Conservation (phyloP, 1,139 yeast genomes). For the Diutina pseudorugosa region DNA sequence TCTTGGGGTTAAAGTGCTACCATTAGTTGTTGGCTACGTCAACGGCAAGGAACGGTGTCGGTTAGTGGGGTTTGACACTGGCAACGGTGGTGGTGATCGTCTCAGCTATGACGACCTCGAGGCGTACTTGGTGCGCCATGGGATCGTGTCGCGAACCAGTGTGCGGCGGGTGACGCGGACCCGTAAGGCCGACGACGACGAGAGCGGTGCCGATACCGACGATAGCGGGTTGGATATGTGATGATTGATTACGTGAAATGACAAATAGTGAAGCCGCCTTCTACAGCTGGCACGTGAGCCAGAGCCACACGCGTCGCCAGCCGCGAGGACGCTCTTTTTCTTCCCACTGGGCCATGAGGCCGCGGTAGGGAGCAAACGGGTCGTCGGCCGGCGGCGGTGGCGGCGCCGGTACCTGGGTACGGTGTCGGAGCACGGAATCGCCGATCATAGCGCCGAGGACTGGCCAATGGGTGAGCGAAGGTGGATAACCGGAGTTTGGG, state of each 20-base stretch:
- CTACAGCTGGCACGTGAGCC: neutral
- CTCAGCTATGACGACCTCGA: neutral
- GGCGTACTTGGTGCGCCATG: neutral
- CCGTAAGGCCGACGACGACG: neutral
- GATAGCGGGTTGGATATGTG: constrained; percentile 1
- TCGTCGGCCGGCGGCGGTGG: neutral
- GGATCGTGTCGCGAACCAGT: neutral
- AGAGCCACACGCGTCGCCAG: neutral
- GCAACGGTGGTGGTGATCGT: neutral
- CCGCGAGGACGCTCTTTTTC: neutral
- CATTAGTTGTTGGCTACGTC: constrained; percentile 54
- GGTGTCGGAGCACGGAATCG: neutral
- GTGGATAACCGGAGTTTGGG: too few relatives aligned
- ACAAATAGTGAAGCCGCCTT: too few relatives aligned
- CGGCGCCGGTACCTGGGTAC: neutral
- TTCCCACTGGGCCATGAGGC: neutral
- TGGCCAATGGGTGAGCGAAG: neutral
- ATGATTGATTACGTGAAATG: neutral
- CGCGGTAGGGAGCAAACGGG: constrained; percentile 3
- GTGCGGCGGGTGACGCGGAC: neutral
- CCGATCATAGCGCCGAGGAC: neutral
- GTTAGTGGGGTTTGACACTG: constrained; percentile 49
- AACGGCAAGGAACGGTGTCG: constrained; percentile 47
- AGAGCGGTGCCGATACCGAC: neutral
- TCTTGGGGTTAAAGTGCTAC: constrained; percentile 52